Base-by-base conservation (phyloP, 371 early-diverging fungal species). In the Rhizopus sp. region DNA sequence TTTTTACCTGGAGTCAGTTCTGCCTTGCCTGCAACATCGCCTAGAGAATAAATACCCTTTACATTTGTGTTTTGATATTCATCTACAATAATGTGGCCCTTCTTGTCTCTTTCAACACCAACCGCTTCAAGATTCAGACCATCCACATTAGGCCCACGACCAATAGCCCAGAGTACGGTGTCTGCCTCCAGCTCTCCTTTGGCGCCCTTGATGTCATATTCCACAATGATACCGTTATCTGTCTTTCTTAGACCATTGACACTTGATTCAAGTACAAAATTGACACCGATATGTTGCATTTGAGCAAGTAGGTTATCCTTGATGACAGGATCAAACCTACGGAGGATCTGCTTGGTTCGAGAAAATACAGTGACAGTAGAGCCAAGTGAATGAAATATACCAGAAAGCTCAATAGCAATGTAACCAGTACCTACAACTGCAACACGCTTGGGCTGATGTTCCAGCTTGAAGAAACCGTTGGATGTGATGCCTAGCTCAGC, bases 381-480 rank as follows among this genome's bases (percentile, higher is more conserved):
- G 15, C 98, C 98, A 39, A 95, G 78, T 33, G 90, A 74, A 53
- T 90, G 79, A 74, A 99, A 94, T 55, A 99, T 92, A 42, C 97
- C 96, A 5, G 98, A 96, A 17, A 98, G 80, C 72, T 99, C 99
- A 45, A 98, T 78, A 50, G 94, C 98, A 73, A 99, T 99, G 73
- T 99, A 84, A 4, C 93, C 93, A 7, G 92, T 84, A 46, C 91
- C 95, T 30, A 93, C 83, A 23, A 94, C 93, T n/a, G 93, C 88
- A 7, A 97, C 95, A 60, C 90, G 87, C 75, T 93, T 91, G 50
- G 99, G 99, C 70, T 93, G 87, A 31, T 85, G 57, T 61, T 91
- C 88, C 46, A 99, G 81, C 45, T 93, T 92, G 72, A 99, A 99
- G 78, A 99, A 99, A n/a, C 93, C 95, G 74, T 99, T 98, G 59